Evolutionary conservation across 805 yeast species (phyloP).

Genomic region (Pichia manshurica): DNA sequence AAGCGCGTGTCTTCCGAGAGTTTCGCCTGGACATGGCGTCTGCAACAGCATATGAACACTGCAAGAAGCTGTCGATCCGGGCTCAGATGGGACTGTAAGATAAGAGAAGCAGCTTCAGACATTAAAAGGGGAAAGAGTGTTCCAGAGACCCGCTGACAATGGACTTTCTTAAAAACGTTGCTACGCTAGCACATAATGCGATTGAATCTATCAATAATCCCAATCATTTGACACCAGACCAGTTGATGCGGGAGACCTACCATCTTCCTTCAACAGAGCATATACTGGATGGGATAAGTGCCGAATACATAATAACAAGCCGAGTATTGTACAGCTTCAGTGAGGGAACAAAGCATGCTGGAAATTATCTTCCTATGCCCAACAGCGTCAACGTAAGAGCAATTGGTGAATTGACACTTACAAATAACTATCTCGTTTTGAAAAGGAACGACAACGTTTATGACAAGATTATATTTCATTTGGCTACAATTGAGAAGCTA

Average conservation of each 20-base stretch:
- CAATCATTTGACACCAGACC: slow-evolving; percentile 56
- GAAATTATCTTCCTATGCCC: slow-evolving; percentile 22
- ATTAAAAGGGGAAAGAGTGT: no score
- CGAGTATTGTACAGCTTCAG: slow-evolving; percentile 9
- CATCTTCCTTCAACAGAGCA: slow-evolving; percentile 66
- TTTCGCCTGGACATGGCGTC: no score
- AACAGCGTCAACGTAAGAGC: slow-evolving; percentile 3
- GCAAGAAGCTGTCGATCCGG: no score
- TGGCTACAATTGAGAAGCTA: slow-evolving; percentile 75
- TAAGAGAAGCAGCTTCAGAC: no score
- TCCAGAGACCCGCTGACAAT: slow-evolving; percentile 21
- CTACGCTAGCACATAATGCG: slow-evolving; percentile 42
- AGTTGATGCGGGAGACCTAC: slow-evolving; percentile 61
- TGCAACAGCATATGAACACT: no score
- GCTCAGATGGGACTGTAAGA: no score
- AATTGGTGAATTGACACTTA: slow-evolving; percentile 59
- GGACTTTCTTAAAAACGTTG: slow-evolving; percentile 47
- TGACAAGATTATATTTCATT: slow-evolving; percentile 60
- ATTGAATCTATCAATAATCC: slow-evolving; percentile 35
- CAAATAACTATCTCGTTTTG: slow-evolving; percentile 72
- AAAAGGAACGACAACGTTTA: slow-evolving; percentile 63
- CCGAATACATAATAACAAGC: slow-evolving; percentile 10
- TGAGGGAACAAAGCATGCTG: slow-evolving; percentile 1
- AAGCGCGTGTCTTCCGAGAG: no score
- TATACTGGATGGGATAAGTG: slow-evolving; percentile 32